phyloP scores from a whole-genome alignment of 163 green algal genomes.

The Trebouxia gelatinosa region DNA sequence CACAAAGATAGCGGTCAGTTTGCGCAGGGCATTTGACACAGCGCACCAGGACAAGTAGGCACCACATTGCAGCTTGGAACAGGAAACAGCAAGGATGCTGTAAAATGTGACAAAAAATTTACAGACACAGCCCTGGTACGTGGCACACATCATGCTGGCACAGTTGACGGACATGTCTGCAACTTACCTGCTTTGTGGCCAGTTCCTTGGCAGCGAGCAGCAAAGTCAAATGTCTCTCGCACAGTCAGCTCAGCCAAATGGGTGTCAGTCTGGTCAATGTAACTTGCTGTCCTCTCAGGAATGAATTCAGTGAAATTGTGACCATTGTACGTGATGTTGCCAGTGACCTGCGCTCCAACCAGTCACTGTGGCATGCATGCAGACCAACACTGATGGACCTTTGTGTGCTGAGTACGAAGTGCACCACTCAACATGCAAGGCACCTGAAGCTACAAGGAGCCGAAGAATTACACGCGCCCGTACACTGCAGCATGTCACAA shows the following conservation, averaged over 20 bases:
- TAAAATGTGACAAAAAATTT: not conserved
- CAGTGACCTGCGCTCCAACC: constrained; percentile 22
- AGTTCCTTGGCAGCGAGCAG: constrained; percentile 41
- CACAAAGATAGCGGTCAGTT: not conserved
- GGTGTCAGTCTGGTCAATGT: constrained; percentile 53
- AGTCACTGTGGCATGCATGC: not conserved
- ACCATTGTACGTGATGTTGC: constrained; percentile 68
- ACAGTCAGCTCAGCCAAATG: constrained; percentile 84
- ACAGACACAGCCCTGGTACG: not conserved
- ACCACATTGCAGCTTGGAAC: not conserved
- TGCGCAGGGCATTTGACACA: not conserved
- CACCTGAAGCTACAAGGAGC: not conserved
- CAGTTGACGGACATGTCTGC: not conserved
- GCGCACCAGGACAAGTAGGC: not conserved
- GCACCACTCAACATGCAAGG: not conserved
- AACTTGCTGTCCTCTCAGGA: constrained; percentile 45
- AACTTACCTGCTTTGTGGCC: constrained; percentile 44
- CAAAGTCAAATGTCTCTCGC: constrained; percentile 79
- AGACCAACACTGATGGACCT: not conserved
- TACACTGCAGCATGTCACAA: not conserved
- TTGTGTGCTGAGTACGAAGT: not conserved
- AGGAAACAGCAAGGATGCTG: not conserved
- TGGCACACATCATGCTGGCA: not conserved
- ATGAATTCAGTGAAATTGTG: constrained; percentile 54
- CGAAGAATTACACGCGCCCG: not conserved